Evolutionary conservation across 208 protist genomes (phyloP), one percentile per base, ranked within the genome.

Genomic region (Crithidia fasciculata): DNA sequence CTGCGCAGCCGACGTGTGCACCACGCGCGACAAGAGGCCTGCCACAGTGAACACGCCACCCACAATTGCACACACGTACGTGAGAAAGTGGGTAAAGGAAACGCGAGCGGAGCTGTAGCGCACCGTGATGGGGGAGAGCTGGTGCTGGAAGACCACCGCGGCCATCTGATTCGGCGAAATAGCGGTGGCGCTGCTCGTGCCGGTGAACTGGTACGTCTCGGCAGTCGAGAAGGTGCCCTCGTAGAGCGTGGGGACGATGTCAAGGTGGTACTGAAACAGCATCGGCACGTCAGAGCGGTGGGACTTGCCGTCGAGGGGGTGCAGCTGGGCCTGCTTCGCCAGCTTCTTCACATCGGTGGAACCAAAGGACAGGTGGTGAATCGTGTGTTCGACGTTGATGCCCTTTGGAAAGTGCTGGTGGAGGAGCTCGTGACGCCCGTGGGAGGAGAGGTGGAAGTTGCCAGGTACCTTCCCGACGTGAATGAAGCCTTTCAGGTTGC

Each of bases 31-130:
- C 36, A 87, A 52, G 3, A 93, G 66, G 19, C 90, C 90, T 0
- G 86, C 86, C 4, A 97, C 91, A 39, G 95, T 98, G 72, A 94
- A 98, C 4, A 98, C 92, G 41, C 97, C 97, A 12, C 97, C 97
- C 40, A 99, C 78, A 61, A 98, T 98, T 45, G 97, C 97, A 71
- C 94, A 98, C 8, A 98, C 82, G 65, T 87, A 88, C 0, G 96
- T 98, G 8, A 99, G 61, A 74, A 99, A 98, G 66, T 97, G 92
- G 0, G 84, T 63, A 57, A 98, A 95, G 28, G 86, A 91, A 36
- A 88, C 80, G 2, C 83, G 77, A 8, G 69, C 63, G 47, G 95
- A 79, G 5, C 74, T 80, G 69, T 96, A 93, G 56, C 83, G 74
- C 12, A 98, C 92, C 44, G 90, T 85, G 66, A 98, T 96, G 45